Base-by-base conservation (phyloP, 179 eudicot genomes). In the Gypsophila paniculata region DNA sequence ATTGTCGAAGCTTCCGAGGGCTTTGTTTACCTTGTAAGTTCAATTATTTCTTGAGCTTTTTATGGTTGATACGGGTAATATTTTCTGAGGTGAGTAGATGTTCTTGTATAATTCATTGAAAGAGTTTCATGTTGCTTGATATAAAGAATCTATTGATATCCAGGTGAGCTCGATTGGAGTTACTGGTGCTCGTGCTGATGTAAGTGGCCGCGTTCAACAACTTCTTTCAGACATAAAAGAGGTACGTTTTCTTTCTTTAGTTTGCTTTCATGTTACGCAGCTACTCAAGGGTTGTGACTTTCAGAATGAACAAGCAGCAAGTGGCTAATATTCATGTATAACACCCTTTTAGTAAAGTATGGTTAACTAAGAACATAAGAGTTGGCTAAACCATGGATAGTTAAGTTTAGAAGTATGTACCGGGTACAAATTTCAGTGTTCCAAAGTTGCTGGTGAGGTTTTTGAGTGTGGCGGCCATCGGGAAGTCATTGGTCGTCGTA, bases 81-180 rank as follows among this genome's bases (percentile, higher is more conserved):
- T n/a, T 4, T 34, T 10, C 7, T 2, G 42, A 58, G 19, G 25
- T 6, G 12, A 51, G 49, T 19, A 51, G 5, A 61, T 70, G 75
- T 72, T 42, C 42, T 29, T 14, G 42, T 13, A 44, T 29, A 29
- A 29, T 29, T 21, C 57, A n/a, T 25, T 62, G 21, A 18, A 48
- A 5, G 15, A 62, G 58, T 5, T 19, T 13, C 34, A 8, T 61
- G 65, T 61, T 61, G 69, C 23, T 72, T 58, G 22, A 38, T 55
- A 38, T 74, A 22, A 77, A 32, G 15, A 54, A 32, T 10, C 18
- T 62, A 58, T 65, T 75, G 14, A 19, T 68, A 73, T 58, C 61
- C 71, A 94, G 99, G 99, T 94, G 72, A 89, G 97, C 77, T 83
- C 96, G 0, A 69, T 89, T 72, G 99, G 99, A 75, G 99, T 94